A percentile compares a stretch with the other conserved stretches of the same genome.
Conservation (phyloP, 768 basidiomycete genomes). For the Mycena capillaripes region DNA sequence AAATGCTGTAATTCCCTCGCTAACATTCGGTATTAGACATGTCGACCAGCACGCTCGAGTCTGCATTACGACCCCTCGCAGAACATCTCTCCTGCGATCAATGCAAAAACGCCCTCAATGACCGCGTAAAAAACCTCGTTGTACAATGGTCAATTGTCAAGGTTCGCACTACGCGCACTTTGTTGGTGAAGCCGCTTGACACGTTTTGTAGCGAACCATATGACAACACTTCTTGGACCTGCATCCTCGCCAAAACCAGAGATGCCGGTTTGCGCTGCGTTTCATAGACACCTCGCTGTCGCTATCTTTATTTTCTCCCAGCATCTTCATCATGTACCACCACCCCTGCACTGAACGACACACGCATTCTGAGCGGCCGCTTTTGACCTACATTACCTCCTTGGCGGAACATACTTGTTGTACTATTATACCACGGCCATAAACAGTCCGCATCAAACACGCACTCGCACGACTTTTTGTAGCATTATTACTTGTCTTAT, state of each 20-base stretch:
- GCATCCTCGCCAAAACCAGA: conserved; percentile 15
- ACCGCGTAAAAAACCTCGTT: conserved; percentile 77
- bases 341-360: conserved; percentile 34
- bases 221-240: conserved; percentile 44
- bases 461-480: conserved; percentile 29
- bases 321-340: conserved; percentile 30
- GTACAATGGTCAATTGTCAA: conserved; percentile 87
- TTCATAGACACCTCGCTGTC: conserved; percentile 7
- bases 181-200: conserved; percentile 11
- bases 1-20: background rate
- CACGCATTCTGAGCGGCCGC: conserved; percentile 25
- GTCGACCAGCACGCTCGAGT: conserved; percentile 80
- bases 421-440: conserved; percentile 16
- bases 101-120: conserved; percentile 73
- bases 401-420: conserved; percentile 11
- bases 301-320: conserved; percentile 23
- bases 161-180: conserved; percentile 53
- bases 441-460: conserved; percentile 36
- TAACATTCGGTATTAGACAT: conserved; percentile 62
- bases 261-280: conserved; percentile 1
- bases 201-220: conserved; percentile 64
- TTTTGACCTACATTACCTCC: conserved; percentile 18
- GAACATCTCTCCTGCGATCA: conserved; percentile 79
- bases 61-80: conserved; percentile 75
- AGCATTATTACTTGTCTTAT: conserved; percentile 31